Evolutionary conservation across 2,329 filamentous ascomycete genomes (phyloP).

Genomic region (Karstenula rhodostoma): DNA sequence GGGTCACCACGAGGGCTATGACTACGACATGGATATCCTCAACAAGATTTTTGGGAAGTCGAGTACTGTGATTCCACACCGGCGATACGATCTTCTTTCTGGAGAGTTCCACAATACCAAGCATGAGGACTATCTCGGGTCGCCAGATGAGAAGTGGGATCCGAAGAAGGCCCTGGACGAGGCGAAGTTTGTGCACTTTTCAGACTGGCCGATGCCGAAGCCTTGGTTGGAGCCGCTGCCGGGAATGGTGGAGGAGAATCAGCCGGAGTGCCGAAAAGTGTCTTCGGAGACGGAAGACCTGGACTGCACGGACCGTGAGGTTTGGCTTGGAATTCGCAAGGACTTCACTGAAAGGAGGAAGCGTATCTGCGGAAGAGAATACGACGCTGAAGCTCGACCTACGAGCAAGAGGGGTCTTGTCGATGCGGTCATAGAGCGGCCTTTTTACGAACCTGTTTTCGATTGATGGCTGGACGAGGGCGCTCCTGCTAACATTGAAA

Average conservation of each 20-base stretch:
- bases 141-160: constrained; percentile 60
- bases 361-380: background rate
- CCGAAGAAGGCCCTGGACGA: constrained; percentile 61
- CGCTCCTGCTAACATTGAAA: background rate
- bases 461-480: background rate
- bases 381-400: constrained; percentile 3
- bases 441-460: background rate
- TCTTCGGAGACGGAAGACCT: background rate
- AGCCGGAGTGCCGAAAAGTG: constrained; percentile 10
- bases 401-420: background rate
- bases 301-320: constrained; percentile 9
- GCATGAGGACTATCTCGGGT: constrained; percentile 59
- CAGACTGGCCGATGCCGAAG: constrained; percentile 33
- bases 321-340: constrained; percentile 11
- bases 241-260: constrained; percentile 9
- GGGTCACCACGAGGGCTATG: constrained; percentile 19
- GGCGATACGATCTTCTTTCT: constrained; percentile 64
- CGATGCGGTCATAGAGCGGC: background rate
- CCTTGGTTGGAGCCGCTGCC: constrained; percentile 12
- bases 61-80: constrained; percentile 58
- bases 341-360: constrained; percentile 7
- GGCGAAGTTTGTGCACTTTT: constrained; percentile 72
- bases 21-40: constrained; percentile 70
- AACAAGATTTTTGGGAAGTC: constrained; percentile 64
- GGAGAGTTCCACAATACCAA: constrained; percentile 64